Conservation (phyloP, 1,284 basidiomycete genomes). For the Ceratobasidium sp. region DNA sequence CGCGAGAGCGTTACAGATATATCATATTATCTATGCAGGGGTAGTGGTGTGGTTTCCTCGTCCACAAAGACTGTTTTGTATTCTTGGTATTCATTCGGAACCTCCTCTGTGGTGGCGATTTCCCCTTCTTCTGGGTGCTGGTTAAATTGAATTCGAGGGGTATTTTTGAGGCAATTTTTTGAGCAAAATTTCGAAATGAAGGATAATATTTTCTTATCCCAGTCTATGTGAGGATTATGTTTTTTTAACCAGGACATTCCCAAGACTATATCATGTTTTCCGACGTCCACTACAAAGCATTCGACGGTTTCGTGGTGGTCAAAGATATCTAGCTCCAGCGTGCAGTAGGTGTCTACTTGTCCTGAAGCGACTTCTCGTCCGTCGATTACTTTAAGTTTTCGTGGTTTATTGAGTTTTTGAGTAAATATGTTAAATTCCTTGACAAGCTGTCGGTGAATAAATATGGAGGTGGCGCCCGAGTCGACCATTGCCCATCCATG, state of each 20-base stretch:
- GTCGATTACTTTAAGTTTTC: neutral
- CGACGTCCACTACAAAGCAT: conserved; percentile 3
- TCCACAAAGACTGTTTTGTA: conserved; percentile 42
- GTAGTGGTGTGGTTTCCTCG: conserved; percentile 36
- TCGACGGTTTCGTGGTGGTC: neutral
- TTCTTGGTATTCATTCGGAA: conserved; percentile 41
- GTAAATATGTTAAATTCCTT: neutral
- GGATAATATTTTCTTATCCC: conserved; percentile 12
- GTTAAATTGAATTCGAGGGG: neutral
- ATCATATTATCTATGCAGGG: conserved; percentile 44
- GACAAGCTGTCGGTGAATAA: too few relatives aligned
- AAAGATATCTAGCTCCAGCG: neutral
- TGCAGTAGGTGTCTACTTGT: neutral
- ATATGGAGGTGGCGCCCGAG: too few relatives aligned
- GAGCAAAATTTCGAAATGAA: neutral
- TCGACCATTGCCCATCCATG: too few relatives aligned
- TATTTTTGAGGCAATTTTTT: too few relatives aligned
- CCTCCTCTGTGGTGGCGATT: neutral
- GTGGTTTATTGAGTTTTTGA: neutral
- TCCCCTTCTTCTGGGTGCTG: too few relatives aligned
- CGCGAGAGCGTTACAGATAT: too few relatives aligned
- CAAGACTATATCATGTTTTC: too few relatives aligned
- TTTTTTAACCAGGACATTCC: too few relatives aligned
- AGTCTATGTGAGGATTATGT: too few relatives aligned
- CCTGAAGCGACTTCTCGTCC: neutral